phyloP scores from a whole-genome alignment of 805 yeast species.

The Wickerhamiella siamensis region DNA sequence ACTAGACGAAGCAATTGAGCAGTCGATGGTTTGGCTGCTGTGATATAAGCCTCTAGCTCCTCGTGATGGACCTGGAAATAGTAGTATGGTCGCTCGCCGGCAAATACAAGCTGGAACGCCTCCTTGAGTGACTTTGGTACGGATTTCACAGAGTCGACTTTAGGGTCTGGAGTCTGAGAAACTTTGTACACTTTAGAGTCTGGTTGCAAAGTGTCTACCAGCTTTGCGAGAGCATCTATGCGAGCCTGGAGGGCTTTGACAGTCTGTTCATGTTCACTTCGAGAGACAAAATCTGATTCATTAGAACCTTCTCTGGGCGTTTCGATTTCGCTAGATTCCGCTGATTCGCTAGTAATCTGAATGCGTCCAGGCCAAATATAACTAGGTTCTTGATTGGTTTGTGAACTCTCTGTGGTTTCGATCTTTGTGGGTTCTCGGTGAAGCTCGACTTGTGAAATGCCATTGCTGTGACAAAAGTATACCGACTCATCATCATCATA shows the following conservation, averaged over 20 bases:
- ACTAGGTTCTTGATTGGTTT: too few species aligned
- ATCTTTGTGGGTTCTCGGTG: not conserved
- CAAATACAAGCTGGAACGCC: conserved; percentile 1
- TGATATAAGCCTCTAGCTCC: conserved; percentile 4
- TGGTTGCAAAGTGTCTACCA: too few species aligned
- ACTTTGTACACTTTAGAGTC: too few species aligned
- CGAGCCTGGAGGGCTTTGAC: not conserved
- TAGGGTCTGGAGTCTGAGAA: too few species aligned
- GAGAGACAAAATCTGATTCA: not conserved
- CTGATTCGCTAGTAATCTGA: not conserved
- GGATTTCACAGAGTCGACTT: not conserved
- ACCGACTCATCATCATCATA: not conserved
- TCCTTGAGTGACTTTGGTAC: not conserved
- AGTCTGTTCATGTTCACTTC: not conserved
- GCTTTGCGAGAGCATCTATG: too few species aligned
- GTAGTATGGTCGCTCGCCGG: conserved; percentile 1
- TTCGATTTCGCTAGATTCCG: not conserved
- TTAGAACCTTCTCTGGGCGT: not conserved
- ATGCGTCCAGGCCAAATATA: too few species aligned
- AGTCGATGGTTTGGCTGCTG: conserved; percentile 1
- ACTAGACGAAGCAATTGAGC: conserved; percentile 5
- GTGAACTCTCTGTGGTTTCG: too few species aligned
- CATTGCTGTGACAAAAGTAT: not conserved
- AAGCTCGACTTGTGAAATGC: not conserved
- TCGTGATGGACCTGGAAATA: conserved; percentile 1